Evolutionary conservation across 495 filamentous ascomycete genomes (phyloP), one percentile per base, ranked within the genome.

Genomic region (Talaromyces liani): DNA sequence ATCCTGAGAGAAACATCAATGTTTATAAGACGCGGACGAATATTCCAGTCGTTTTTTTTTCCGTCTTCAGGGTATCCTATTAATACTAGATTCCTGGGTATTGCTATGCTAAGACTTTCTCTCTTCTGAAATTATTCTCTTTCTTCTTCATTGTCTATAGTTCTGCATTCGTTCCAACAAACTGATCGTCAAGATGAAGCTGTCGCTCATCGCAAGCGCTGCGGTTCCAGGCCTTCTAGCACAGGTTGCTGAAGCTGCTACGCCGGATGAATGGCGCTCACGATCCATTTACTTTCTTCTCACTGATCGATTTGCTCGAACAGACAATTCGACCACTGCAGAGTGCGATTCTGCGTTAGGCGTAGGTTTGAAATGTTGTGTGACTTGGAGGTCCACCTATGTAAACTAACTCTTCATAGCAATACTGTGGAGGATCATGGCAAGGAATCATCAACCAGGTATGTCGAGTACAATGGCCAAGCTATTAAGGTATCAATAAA

Each of bases 371-470:
- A 20, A 20, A 3, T 49, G 5, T 12, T 49, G 18, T n/a, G n/a
- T 4, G 45, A 49, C 18, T 49, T 49, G 45, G 18, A 7, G 7
- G 45, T 49, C 16, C 1, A 6, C 29, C 29, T 20, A 20, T 49
- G 45, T 49, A 8, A 20, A 49, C n/a, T 49, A 9, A 49, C 34
- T 12, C 47, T 18, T n/a, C 1, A 20, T 63, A 77, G 75, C 47
- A 62, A 47, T 93, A 92, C 75, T 95, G 90, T 65, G 90, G 89
- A 49, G 91, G 91, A 9, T 87, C 85, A 34, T 93, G 85, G 79
- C 76, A 77, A 62, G 91, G 91, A 5, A 84, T 95, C 59, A 86
- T 87, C 62, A 82, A 88, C 34, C 80, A 87, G 63, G 85, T 85
- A 67, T 62, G 72, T 72, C 45, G 10, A 49, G n/a, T 4, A 49